Percentiles rank a stretch among this genome's conserved stretches.
phyloP scores from a whole-genome alignment of 1,284 basidiomycete genomes.

The Trichosporon sp. region DNA sequence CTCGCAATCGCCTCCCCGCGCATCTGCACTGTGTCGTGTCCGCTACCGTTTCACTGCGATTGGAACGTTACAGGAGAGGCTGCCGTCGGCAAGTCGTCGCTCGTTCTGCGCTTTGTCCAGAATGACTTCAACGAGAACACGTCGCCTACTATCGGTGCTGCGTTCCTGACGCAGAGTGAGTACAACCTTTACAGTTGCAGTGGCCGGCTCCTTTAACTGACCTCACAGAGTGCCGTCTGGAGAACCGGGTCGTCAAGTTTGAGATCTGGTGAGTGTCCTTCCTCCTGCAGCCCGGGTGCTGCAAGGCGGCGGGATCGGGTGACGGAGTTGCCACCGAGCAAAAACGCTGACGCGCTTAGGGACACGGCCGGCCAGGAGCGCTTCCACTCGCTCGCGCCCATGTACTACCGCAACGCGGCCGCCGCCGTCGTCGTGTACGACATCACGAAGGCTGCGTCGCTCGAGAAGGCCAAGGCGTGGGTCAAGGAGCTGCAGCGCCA shows the following conservation, averaged over 20 bases:
- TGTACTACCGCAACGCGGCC: slow-evolving; percentile 98
- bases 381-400: slow-evolving; percentile 60
- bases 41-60: neutral
- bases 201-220: neutral
- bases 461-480: slow-evolving; percentile 99
- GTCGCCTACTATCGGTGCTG: slow-evolving; percentile 89
- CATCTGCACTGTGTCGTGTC: neutral
- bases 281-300: neutral
- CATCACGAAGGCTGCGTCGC: slow-evolving; percentile 75
- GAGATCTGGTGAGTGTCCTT: slow-evolving; percentile 51
- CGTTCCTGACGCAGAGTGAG: slow-evolving; percentile 58
- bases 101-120: slow-evolving; percentile 90
- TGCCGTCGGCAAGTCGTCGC: slow-evolving; percentile 98
- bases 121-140: slow-evolving; percentile 50
- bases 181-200: neutral
- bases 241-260: slow-evolving; percentile 52
- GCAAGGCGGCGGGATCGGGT: neutral
- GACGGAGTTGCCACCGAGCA: neutral
- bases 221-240: slow-evolving; percentile 47
- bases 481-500: slow-evolving; percentile 99
- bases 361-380: slow-evolving; percentile 51
- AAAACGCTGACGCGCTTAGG: slow-evolving; percentile 24
- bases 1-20: neutral
- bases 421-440: slow-evolving; percentile 96
- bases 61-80: slow-evolving; percentile 73